A percentile compares a stretch with the other conserved stretches of the same genome.
These are phyloP conservation scores for Camelina hispida DNA, from an alignment of 345 rosid genomes.

Conservation along the genomic window DNA sequence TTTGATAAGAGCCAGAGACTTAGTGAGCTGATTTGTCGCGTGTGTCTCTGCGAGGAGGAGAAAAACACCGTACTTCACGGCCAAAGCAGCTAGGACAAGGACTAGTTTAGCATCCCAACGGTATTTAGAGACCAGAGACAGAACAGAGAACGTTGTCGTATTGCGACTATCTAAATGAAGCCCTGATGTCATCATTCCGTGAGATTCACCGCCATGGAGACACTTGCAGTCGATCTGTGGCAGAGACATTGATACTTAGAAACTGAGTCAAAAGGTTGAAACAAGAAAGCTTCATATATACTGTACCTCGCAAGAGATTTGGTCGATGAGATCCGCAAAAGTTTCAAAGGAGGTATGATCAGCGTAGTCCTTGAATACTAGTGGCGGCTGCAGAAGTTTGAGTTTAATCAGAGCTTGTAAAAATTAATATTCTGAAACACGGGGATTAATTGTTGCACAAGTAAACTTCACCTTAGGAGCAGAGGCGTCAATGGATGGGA, in stretches of 20 bases:
- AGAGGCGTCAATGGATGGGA: constrained; percentile 47
- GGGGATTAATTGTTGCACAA: constrained; percentile 9
- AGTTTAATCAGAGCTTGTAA: constrained; percentile 15
- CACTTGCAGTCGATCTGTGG: constrained; percentile 67
- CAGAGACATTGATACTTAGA: constrained; percentile 1
- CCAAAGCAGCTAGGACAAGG: constrained; percentile 77
- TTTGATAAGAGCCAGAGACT: constrained; percentile 77
- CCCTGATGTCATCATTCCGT: constrained; percentile 44
- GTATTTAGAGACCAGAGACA: constrained; percentile 56
- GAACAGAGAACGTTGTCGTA: constrained; percentile 58
- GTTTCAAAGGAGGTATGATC: constrained; percentile 59
- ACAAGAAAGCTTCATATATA: constrained; percentile 8
- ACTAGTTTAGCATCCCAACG: constrained; percentile 85
- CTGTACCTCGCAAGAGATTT: constrained; percentile 68
- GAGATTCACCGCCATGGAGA: constrained; percentile 64
- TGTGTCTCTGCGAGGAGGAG: constrained; percentile 75
- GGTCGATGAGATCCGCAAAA: constrained; percentile 62
- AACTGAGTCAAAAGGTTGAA: not conserved
- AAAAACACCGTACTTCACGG: constrained; percentile 80
- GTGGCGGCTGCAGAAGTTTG: constrained; percentile 39
- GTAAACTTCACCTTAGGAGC: constrained; percentile 43
- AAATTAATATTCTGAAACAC: constrained; percentile 30
- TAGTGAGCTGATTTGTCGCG: constrained; percentile 74
- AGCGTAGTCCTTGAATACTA: constrained; percentile 42
- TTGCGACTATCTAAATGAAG: constrained; percentile 44